phyloP scores from a whole-genome alignment of 2,329 filamentous ascomycete species.

The Waltergamsia citrina region DNA sequence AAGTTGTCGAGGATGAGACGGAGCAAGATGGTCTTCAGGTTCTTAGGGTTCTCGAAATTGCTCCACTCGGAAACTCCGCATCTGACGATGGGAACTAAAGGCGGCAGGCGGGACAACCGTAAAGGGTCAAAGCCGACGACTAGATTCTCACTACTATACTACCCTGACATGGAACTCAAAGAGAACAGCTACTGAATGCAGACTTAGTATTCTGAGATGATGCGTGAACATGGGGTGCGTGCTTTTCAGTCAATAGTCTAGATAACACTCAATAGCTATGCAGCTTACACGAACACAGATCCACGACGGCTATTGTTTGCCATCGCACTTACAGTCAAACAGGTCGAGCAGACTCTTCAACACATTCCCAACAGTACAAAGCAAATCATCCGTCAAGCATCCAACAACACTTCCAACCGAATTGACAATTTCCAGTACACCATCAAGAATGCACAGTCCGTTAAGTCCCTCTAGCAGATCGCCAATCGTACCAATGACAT shows the following conservation, averaged over 20 bases:
- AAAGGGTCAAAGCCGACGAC: constrained; percentile 1
- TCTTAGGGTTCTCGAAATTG: neutral
- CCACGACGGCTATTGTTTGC: too few species aligned
- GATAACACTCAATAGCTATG: too few species aligned
- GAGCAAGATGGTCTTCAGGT: neutral
- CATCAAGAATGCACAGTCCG: constrained; percentile 1
- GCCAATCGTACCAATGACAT: constrained; percentile 9
- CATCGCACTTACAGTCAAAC: neutral
- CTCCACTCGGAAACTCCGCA: constrained; percentile 4
- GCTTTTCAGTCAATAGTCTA: too few species aligned
- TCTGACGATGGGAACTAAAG: neutral
- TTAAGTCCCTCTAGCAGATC: constrained; percentile 1
- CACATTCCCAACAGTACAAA: neutral
- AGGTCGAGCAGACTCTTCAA: neutral
- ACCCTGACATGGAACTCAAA: too few species aligned
- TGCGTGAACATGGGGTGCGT: too few species aligned
- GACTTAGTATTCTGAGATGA: too few species aligned
- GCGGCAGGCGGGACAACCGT: neutral
- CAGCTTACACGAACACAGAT: too few species aligned
- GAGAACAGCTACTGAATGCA: too few species aligned
- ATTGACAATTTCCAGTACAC: neutral
- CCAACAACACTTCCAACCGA: too few species aligned
- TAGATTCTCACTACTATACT: too few species aligned
- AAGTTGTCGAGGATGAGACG: neutral
- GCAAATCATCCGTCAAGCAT: neutral